Evolutionary conservation across 208 protist species (phyloP).

Genomic region (Acanthamoeba sp.): DNA sequence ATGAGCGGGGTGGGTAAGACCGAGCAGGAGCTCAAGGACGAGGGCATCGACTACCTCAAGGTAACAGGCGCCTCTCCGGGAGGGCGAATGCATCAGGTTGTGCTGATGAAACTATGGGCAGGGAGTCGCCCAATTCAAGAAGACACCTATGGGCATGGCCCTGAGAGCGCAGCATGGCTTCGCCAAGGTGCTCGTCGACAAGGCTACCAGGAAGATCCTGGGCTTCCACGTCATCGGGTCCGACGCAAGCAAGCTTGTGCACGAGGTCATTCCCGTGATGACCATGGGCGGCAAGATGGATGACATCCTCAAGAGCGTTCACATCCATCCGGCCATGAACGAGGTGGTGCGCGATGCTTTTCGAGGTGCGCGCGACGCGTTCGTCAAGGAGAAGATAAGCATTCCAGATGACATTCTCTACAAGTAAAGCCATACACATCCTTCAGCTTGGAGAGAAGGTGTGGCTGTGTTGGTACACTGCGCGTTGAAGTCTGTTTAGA

Average conservation of each 20-base stretch:
- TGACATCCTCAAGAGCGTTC: conserved; percentile 75
- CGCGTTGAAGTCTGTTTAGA: not conserved
- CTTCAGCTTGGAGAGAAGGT: no score
- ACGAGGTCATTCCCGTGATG: conserved; percentile 74
- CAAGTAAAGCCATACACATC: conserved; percentile 71
- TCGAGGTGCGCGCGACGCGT: conserved; percentile 53
- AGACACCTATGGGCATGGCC: conserved; percentile 76
- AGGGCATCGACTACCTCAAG: conserved; percentile 55
- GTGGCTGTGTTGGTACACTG: no score
- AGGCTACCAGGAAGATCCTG: conserved; percentile 70
- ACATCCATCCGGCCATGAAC: conserved; percentile 78
- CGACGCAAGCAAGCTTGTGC: conserved; percentile 71
- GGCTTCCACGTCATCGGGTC: conserved; percentile 75
- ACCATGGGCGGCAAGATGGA: conserved; percentile 66
- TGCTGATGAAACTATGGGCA: not conserved
- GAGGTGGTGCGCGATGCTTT: conserved; percentile 77
- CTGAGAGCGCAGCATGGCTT: conserved; percentile 69
- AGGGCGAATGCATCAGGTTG: not conserved
- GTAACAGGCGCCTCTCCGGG: not conserved
- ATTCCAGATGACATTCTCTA: not conserved
- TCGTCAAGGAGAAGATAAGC: not conserved
- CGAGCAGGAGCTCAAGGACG: conserved; percentile 75
- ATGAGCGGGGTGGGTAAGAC: conserved; percentile 73
- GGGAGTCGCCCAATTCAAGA: conserved; percentile 16
- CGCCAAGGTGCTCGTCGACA: conserved; percentile 74